These are phyloP conservation scores for Apophysomyces elegans DNA, from an alignment of 371 early-diverging fungal genomes.

Conservation along the genomic window DNA sequence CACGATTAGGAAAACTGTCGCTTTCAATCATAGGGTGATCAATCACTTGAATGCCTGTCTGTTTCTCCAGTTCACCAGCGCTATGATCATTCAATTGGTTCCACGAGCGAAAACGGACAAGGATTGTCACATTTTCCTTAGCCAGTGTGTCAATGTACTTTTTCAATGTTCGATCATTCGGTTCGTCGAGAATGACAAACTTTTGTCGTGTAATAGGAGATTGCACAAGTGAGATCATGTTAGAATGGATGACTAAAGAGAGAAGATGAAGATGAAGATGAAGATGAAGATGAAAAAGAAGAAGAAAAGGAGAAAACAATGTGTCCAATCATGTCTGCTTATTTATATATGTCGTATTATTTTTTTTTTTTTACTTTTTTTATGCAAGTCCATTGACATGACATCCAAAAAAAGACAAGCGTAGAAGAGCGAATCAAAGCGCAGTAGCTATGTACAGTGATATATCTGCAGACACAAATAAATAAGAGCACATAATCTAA, in stretches of 20 bases:
- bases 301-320: constrained; percentile 12
- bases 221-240: constrained; percentile 31
- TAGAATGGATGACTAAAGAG: constrained; percentile 7
- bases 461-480: not conserved
- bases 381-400: not conserved
- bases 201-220: constrained; percentile 32
- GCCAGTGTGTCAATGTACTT: constrained; percentile 51
- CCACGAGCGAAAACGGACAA: constrained; percentile 63
- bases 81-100: constrained; percentile 54
- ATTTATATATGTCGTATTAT: not conserved
- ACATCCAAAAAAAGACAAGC: not conserved
- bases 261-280: too few relatives aligned
- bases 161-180: constrained; percentile 49
- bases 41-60: constrained; percentile 56
- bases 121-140: constrained; percentile 51
- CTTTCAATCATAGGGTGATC: constrained; percentile 67
- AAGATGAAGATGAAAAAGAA: constrained; percentile 4
- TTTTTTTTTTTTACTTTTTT: too few relatives aligned
- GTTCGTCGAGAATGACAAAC: constrained; percentile 72
- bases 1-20: constrained; percentile 53
- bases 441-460: constrained; percentile 5
- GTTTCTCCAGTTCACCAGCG: constrained; percentile 39
- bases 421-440: not conserved
- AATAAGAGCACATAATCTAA: not conserved
- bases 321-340: not conserved